phyloP scores from a whole-genome alignment of 495 filamentous ascomycete species.

The Talaromyces stipitatus region DNA sequence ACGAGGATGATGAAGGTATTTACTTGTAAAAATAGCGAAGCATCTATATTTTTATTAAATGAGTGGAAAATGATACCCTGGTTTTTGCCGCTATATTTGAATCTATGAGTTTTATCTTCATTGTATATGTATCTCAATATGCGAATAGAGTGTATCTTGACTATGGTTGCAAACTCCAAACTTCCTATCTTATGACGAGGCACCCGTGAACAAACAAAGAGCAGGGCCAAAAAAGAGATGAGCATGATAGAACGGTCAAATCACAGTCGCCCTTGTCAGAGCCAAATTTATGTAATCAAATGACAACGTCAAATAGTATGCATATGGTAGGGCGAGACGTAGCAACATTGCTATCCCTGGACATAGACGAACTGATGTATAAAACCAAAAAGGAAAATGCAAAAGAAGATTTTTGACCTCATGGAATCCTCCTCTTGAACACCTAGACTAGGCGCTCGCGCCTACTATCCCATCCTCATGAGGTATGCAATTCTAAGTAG shows the following conservation, averaged over 20 bases:
- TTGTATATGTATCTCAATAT: neutral
- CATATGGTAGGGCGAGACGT: neutral
- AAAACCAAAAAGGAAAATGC: neutral
- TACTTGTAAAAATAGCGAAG: slow-evolving; percentile 43
- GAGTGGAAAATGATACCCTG: neutral
- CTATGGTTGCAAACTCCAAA: slow-evolving; percentile 1
- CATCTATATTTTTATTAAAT: neutral
- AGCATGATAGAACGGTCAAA: neutral
- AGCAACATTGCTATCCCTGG: neutral
- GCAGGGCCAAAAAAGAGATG: neutral
- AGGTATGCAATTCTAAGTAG: neutral
- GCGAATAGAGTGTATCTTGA: neutral
- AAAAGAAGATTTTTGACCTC: neutral
- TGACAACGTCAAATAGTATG: neutral
- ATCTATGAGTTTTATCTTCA: neutral
- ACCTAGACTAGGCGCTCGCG: slow-evolving; percentile 1
- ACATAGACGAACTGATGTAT: neutral
- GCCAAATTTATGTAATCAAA: neutral
- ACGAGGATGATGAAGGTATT: slow-evolving; percentile 53
- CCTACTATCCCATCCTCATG: neutral
- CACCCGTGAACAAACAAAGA: neutral
- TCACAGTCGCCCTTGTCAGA: neutral
- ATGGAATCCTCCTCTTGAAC: too few relatives aligned
- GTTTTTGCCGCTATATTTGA: neutral
- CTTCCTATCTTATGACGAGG: neutral